Percentiles rank a stretch among this genome's conserved stretches.
These are phyloP conservation scores for Ceratobasidium sp. DNA, from an alignment of 1,284 basidiomycete species.

Conservation along the genomic window DNA sequence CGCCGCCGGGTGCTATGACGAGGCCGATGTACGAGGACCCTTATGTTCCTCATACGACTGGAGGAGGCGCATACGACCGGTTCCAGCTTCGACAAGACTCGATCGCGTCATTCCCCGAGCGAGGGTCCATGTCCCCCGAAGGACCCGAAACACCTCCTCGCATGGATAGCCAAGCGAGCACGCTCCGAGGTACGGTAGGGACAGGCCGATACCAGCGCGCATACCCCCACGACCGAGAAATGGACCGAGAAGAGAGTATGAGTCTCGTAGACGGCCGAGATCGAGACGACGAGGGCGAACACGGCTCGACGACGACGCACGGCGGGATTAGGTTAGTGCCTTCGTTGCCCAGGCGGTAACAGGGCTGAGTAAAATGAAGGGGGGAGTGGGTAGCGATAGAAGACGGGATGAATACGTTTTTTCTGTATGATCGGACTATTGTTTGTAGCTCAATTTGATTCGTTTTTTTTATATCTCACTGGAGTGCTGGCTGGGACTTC, in stretches of 20 bases:
- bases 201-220: slow-evolving; percentile 53
- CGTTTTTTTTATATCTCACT: no score
- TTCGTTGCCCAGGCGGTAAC: slow-evolving; percentile 39
- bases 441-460: no score
- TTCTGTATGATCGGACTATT: no score
- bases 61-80: slow-evolving; percentile 49
- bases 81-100: slow-evolving; percentile 33
- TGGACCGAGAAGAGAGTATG: slow-evolving; percentile 61
- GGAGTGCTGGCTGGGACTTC: no score
- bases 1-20: background rate
- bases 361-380: no score
- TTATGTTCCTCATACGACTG: slow-evolving; percentile 55
- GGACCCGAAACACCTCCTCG: slow-evolving; percentile 49
- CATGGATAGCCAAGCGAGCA: slow-evolving; percentile 11
- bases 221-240: slow-evolving; percentile 57
- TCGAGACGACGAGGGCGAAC: background rate
- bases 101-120: slow-evolving; percentile 44
- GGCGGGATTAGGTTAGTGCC: slow-evolving; percentile 48
- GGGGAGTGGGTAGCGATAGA: no score
- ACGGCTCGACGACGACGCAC: slow-evolving; percentile 19
- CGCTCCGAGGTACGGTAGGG: slow-evolving; percentile 49
- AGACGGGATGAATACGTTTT: no score
- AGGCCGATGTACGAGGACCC: slow-evolving; percentile 54
- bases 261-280: slow-evolving; percentile 56
- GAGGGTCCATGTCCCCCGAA: slow-evolving; percentile 40